Evolutionary conservation across 169 alveolate genomes (phyloP).

Genomic region (Cryptosporidium sp.): DNA sequence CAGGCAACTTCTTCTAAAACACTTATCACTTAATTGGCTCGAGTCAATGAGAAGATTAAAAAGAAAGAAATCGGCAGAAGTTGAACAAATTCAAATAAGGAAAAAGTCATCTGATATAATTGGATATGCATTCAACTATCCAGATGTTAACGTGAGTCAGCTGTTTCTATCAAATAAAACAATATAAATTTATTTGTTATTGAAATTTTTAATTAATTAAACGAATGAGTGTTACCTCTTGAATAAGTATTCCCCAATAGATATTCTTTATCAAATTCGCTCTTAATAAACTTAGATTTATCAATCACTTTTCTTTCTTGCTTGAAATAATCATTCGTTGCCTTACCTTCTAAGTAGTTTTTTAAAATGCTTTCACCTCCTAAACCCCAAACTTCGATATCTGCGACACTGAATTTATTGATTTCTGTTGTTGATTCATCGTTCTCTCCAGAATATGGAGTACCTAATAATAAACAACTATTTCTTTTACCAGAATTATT

Average conservation of each 20-base stretch:
- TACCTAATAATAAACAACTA: constrained; percentile 67
- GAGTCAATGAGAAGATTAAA: constrained; percentile 55
- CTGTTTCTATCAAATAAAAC: constrained; percentile 57
- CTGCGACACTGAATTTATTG: constrained; percentile 57
- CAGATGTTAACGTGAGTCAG: constrained; percentile 67
- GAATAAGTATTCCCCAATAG: constrained; percentile 53
- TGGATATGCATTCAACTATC: constrained; percentile 74
- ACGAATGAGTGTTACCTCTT: constrained; percentile 1
- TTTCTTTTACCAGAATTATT: constrained; percentile 24
- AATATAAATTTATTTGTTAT: not conserved
- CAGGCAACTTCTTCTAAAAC: constrained; percentile 36
- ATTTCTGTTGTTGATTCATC: constrained; percentile 62
- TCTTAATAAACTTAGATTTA: constrained; percentile 67
- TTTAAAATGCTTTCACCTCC: constrained; percentile 42
- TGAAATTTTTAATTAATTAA: not conserved
- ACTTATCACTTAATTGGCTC: constrained; percentile 49
- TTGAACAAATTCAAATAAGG: constrained; percentile 27
- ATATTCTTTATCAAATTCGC: constrained; percentile 66
- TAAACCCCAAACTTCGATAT: constrained; percentile 73
- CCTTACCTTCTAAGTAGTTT: constrained; percentile 45
- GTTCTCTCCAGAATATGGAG: constrained; percentile 39
- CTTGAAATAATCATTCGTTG: constrained; percentile 56
- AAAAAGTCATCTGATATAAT: constrained; percentile 68
- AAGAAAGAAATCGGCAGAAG: constrained; percentile 31
- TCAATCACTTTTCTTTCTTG: constrained; percentile 67